Conservation (phyloP, 768 basidiomycete genomes). For the Boletus rubescentipes region DNA sequence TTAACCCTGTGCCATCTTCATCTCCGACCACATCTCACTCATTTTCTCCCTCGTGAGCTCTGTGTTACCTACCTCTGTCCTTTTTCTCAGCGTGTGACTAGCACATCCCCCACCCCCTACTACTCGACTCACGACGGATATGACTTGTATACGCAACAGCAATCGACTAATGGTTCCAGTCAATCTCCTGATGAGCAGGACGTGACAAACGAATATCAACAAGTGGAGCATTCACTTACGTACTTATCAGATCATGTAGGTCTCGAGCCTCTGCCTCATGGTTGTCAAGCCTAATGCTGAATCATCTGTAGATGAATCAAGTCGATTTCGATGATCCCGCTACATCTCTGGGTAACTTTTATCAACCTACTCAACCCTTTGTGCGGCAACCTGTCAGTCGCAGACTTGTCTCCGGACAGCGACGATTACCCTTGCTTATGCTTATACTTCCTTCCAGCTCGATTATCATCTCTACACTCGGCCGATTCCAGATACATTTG, state of each 20-base stretch:
- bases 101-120: constrained; percentile 30
- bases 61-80: not conserved
- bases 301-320: constrained; percentile 15
- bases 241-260: constrained; percentile 24
- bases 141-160: constrained; percentile 27
- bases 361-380: constrained; percentile 44
- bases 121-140: constrained; percentile 39
- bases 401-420: not conserved
- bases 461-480: constrained; percentile 92
- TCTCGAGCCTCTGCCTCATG: constrained; percentile 3
- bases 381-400: constrained; percentile 66
- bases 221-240: constrained; percentile 16
- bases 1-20: constrained; percentile 35
- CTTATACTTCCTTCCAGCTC: constrained; percentile 47
- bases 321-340: constrained; percentile 32
- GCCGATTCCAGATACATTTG: constrained; percentile 55
- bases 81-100: constrained; percentile 15
- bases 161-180: constrained; percentile 3
- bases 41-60: constrained; percentile 30
- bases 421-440: not conserved
- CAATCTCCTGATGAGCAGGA: constrained; percentile 18
- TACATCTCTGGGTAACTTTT: constrained; percentile 36
- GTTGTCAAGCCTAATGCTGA: not conserved
- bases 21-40: constrained; percentile 26
- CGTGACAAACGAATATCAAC: constrained; percentile 21